phyloP scores from a whole-genome alignment of 2,329 filamentous ascomycete genomes.

The Helotiales sp. region DNA sequence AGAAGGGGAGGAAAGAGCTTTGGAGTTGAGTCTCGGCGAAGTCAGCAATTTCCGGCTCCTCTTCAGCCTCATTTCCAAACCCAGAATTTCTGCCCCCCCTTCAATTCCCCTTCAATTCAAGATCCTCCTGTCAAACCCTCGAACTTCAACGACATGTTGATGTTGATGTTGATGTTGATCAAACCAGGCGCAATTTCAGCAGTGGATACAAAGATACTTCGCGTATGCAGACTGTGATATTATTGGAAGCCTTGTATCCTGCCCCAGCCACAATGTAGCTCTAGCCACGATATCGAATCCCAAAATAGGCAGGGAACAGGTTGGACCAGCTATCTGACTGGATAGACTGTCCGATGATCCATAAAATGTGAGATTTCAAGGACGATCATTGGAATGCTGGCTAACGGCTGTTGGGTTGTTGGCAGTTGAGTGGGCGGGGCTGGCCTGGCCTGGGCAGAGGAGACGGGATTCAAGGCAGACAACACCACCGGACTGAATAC shows the following conservation, averaged over 20 bases:
- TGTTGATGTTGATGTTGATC: not conserved
- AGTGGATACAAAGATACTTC: not conserved
- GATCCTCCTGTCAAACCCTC: not conserved
- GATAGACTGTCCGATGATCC: not conserved
- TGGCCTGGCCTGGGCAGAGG: not conserved
- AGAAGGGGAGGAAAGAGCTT: too few relatives aligned
- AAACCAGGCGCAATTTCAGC: not conserved
- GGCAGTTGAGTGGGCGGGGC: too few relatives aligned
- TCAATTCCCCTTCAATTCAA: not conserved
- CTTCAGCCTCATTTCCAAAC: not conserved
- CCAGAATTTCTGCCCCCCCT: not conserved
- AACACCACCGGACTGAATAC: too few relatives aligned
- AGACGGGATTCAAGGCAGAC: constrained; percentile 5
- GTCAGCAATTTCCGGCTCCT: not conserved
- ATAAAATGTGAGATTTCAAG: not conserved
- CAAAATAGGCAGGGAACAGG: constrained; percentile 5
- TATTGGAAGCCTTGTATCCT: constrained; percentile 6
- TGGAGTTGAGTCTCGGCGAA: too few relatives aligned
- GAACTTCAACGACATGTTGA: too few relatives aligned
- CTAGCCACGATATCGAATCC: not conserved
- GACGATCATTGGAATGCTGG: not conserved
- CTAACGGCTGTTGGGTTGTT: not conserved
- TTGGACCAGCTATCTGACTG: not conserved
- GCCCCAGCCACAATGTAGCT: not conserved
- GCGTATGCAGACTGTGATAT: constrained; percentile 1